phyloP scores from a whole-genome alignment of 805 yeast species.

The Ogataea corticis region DNA sequence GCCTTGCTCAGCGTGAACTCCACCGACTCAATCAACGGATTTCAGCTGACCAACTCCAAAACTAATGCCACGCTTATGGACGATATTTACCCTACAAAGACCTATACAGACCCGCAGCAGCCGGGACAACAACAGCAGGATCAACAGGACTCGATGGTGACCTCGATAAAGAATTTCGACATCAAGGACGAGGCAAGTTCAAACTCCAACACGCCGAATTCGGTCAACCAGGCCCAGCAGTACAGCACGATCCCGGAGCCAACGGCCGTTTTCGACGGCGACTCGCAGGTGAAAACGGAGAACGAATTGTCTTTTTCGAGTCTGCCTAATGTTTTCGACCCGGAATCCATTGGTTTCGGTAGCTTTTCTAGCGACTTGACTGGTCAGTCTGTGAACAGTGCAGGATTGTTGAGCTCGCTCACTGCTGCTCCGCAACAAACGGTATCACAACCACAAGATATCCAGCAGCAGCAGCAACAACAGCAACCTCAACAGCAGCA shows the following conservation, averaged over 20 bases:
- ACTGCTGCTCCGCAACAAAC: neutral
- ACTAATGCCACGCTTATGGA: constrained; percentile 37
- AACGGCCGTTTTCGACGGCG: neutral
- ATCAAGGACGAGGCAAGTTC: constrained; percentile 1
- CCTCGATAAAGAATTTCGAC: neutral
- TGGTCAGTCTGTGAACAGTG: no score
- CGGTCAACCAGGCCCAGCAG: neutral
- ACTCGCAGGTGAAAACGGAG: neutral
- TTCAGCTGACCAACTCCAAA: constrained; percentile 31
- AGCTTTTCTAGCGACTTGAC: neutral
- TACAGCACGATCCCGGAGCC: neutral
- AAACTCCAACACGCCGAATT: constrained; percentile 2
- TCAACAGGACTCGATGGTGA: neutral
- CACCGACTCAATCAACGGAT: constrained; percentile 26
- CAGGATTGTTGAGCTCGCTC: neutral
- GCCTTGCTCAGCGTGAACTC: constrained; percentile 26
- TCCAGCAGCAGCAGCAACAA: neutral
- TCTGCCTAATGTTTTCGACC: constrained; percentile 2
- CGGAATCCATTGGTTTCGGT: constrained; percentile 1
- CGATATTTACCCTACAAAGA: constrained; percentile 34
- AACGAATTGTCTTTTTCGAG: neutral
- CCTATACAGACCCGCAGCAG: constrained; percentile 27
- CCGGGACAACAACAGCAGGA: neutral
- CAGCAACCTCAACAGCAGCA: neutral
- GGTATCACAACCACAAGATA: neutral